Evolutionary conservation across 768 basidiomycete species (phyloP).

Genomic region (Amanita polypyramis): DNA sequence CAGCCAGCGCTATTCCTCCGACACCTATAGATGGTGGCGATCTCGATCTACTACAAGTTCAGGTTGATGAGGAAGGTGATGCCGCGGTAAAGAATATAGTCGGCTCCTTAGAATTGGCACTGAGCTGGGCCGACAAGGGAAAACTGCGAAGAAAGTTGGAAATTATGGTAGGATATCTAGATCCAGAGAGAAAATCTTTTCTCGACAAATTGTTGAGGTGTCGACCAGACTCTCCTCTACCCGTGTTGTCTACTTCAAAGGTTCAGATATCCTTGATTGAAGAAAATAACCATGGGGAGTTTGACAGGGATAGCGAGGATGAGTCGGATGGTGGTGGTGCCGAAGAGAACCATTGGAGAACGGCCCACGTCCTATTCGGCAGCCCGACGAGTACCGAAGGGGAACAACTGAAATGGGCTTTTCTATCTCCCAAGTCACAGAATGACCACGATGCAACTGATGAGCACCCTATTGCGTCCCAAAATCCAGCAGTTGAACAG

Average conservation of each 20-base stretch:
- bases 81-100: constrained; percentile 57
- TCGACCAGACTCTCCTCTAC: neutral
- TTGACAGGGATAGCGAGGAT: constrained; percentile 20
- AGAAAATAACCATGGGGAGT: neutral
- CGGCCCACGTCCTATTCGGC: constrained; percentile 48
- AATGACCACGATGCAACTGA: neutral
- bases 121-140: constrained; percentile 45
- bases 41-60: constrained; percentile 9
- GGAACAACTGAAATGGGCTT: constrained; percentile 3
- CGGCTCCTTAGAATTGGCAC: constrained; percentile 32
- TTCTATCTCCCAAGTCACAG: constrained; percentile 11
- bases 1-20: neutral
- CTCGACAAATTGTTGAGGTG: constrained; percentile 13
- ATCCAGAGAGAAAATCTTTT: constrained; percentile 19
- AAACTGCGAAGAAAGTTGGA: constrained; percentile 32
- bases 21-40: neutral
- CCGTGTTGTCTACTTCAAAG: constrained; percentile 14
- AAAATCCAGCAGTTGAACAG: no score
- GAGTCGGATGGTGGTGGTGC: constrained; percentile 23
- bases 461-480: neutral
- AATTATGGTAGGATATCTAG: constrained; percentile 34
- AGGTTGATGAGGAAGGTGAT: constrained; percentile 27
- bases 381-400: neutral
- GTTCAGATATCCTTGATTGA: constrained; percentile 13
- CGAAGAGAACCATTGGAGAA: constrained; percentile 44